Evolutionary conservation across 2,329 filamentous ascomycete genomes (phyloP).

Genomic region (Aspergillus flavus): DNA sequence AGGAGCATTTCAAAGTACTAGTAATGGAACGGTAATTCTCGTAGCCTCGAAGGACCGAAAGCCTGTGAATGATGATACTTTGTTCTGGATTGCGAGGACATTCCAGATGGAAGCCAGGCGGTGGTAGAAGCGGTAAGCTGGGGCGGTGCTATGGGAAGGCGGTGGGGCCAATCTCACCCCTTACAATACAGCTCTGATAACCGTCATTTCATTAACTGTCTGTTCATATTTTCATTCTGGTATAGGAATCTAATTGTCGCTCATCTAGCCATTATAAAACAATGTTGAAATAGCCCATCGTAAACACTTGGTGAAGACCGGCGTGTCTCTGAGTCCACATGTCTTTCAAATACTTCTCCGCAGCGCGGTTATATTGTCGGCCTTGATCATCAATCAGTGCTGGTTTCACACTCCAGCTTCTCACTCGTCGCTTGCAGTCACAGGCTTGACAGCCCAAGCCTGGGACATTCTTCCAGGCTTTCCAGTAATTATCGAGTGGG

Average conservation of each 20-base stretch:
- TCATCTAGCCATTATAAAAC: constrained; percentile 11
- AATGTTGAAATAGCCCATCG: constrained; percentile 22
- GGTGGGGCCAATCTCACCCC: neutral
- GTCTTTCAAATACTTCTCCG: constrained; percentile 31
- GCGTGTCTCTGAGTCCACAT: constrained; percentile 32
- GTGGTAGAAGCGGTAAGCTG: constrained; percentile 3
- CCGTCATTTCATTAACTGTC: neutral
- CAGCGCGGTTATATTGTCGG: constrained; percentile 26
- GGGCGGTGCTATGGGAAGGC: neutral
- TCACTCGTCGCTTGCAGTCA: constrained; percentile 27
- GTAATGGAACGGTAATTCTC: neutral
- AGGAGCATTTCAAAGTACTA: neutral
- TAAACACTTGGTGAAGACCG: constrained; percentile 26
- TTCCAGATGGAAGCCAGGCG: neutral
- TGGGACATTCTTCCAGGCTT: constrained; percentile 28
- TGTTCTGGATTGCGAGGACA: neutral
- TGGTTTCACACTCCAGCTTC: constrained; percentile 34
- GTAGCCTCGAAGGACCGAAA: neutral
- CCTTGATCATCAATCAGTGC: constrained; percentile 31
- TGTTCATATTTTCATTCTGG: neutral
- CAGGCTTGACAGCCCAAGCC: constrained; percentile 27
- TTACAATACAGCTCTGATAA: neutral
- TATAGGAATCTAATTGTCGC: neutral
- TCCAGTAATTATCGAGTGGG: constrained; percentile 32
- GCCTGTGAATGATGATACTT: neutral